Evolutionary conservation across 495 filamentous ascomycete genomes (phyloP), one percentile per base, ranked within the genome.

Genomic region (Neurospora pannonica): DNA sequence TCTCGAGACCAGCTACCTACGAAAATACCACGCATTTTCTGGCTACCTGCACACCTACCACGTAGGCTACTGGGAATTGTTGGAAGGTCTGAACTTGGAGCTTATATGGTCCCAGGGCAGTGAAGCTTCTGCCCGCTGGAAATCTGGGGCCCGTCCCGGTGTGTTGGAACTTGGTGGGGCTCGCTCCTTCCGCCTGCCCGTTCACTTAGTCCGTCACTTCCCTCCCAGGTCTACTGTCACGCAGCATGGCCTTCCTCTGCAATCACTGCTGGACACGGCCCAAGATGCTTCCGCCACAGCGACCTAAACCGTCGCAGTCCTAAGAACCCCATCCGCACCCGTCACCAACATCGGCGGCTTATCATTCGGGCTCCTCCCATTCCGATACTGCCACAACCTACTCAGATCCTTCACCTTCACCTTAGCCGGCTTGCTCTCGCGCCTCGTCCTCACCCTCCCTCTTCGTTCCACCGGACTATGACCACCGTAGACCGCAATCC

Each of bases 341-440:
- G 40, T 73, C 19, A n/a, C 38, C 70, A 81, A 60, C 31, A 67
- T 17, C 1, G 78, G 78, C 70, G 80, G 79, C 67, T 72, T 78
- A 69, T 84, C 83, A 28, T 81, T 77, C 15, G 91, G 90, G n/a
- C 83, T 87, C 40, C 82, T 79, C 19, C 92, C 92, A 80, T 92
- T 91, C 67, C 90, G 83, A 79, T 94, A 94, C 79, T 85, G 79
- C 92, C 92, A 94, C 40, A 94, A 77, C 70, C 92, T 85, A 80
- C 91, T 93, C 73, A 93, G 81, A 76, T 93, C 88, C 80, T 88
- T 92, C 3, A 94, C 90, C 71, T 84, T 89, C 8, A 82, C 79
- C 71, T 73, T 77, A 72, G 82, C 75, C 77, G 76, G 69, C 74
- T 72, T 62, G 34, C 43, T 73, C 70, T 62, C 71, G 60, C 70